A percentile compares a stretch with the other conserved stretches of the same genome.
Conservation (phyloP, 1,139 yeast species). For the Groenewaldozyma auringiensis region DNA sequence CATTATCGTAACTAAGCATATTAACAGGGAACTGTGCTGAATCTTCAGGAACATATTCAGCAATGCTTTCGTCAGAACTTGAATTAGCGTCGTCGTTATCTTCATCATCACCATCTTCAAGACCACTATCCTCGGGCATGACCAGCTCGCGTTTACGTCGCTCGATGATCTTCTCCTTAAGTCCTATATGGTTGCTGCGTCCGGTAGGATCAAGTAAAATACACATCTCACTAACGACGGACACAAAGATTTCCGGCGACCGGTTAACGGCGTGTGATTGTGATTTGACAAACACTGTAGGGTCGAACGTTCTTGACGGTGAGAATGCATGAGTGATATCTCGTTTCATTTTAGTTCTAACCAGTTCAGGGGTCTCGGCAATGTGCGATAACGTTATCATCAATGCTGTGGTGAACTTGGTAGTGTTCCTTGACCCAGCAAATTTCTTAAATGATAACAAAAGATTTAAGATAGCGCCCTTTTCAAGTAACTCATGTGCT, state of each 20-base stretch:
- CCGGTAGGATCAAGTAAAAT: conserved; percentile 15
- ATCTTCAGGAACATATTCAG: conserved; percentile 7
- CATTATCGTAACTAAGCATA: conserved; percentile 24
- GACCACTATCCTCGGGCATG: conserved; percentile 8
- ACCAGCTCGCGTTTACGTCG: conserved; percentile 8
- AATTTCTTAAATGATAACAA: conserved; percentile 25
- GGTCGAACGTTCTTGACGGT: conserved; percentile 39
- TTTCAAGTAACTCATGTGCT: conserved; percentile 38
- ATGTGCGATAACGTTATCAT: conserved; percentile 54
- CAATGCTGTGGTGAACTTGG: conserved; percentile 28
- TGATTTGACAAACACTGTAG: conserved; percentile 48
- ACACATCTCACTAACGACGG: conserved; percentile 42
- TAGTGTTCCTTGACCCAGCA: conserved; percentile 21
- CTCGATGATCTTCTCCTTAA: conserved; percentile 14
- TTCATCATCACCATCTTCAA: conserved; percentile 10
- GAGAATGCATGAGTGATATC: conserved; percentile 32
- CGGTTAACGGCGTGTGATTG: conserved; percentile 51
- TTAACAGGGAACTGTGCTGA: conserved; percentile 7
- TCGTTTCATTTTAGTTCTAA: conserved; percentile 41
- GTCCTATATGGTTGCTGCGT: conserved; percentile 14
- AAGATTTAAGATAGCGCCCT: conserved; percentile 36
- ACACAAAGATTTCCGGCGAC: conserved; percentile 48
- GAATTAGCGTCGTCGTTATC: conserved; percentile 9
- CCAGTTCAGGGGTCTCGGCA: conserved; percentile 51
- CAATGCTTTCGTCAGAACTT: conserved; percentile 1